These are phyloP conservation scores for Pulveroboletus sp. DNA, from an alignment of 768 basidiomycete species.

Conservation along the genomic window DNA sequence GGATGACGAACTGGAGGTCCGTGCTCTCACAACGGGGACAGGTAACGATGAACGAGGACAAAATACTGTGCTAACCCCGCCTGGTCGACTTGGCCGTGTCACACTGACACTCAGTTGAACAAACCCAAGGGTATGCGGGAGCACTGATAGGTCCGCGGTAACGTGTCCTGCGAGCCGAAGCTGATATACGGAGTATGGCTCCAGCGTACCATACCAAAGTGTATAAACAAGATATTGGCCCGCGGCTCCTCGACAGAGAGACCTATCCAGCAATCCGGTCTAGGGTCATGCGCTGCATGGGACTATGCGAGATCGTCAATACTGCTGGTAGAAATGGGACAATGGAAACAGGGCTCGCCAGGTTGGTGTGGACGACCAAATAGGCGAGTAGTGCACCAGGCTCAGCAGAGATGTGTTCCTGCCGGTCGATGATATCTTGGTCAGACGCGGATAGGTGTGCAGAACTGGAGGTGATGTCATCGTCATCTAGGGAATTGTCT, in stretches of 20 bases:
- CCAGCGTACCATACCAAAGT: slow-evolving; percentile 7
- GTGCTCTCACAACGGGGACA: background rate
- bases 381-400: background rate
- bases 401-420: background rate
- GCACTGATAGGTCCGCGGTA: background rate
- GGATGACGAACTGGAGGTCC: background rate
- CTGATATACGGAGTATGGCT: background rate
- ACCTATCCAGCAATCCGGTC: background rate
- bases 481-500: background rate
- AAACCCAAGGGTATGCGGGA: background rate
- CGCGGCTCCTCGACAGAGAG: slow-evolving; percentile 6
- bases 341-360: background rate
- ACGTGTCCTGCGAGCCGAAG: background rate
- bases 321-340: background rate
- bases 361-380: background rate
- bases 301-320: background rate
- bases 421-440: background rate
- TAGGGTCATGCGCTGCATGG: background rate
- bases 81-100: background rate
- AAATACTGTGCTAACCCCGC: background rate
- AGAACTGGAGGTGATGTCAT: background rate
- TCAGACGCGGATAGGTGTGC: background rate
- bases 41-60: background rate
- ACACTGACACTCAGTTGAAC: background rate
- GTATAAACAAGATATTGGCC: background rate